These are phyloP conservation scores for Mercurialis annua DNA, from an alignment of 345 rosid genomes.

Conservation along the genomic window DNA sequence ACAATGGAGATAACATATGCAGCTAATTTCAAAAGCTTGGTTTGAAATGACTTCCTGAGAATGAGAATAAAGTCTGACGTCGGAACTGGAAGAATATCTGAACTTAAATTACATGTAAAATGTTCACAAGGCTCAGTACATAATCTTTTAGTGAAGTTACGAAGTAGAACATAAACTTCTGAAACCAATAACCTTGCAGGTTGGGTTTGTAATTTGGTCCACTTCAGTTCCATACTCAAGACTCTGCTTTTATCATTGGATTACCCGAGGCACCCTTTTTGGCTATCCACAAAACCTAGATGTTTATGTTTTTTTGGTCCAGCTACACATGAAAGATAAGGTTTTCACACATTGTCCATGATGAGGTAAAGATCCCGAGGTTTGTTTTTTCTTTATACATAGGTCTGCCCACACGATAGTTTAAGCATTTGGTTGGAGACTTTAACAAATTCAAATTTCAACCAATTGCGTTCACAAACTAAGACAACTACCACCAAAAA, in stretches of 20 bases:
- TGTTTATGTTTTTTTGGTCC: not conserved
- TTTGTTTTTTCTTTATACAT: not conserved
- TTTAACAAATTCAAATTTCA: slow-evolving; percentile 5
- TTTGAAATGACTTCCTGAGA: not conserved
- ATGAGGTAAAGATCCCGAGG: not conserved
- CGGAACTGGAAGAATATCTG: not conserved
- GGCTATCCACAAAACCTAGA: not conserved
- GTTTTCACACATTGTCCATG: not conserved
- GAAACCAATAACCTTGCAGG: not conserved
- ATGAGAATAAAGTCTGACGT: not conserved
- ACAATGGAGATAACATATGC: not conserved
- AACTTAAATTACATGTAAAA: not conserved
- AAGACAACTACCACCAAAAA: not conserved
- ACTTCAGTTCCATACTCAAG: not conserved
- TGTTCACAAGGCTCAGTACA: not conserved
- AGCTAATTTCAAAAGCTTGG: not conserved
- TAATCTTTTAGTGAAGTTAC: not conserved
- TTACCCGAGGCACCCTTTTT: not conserved
- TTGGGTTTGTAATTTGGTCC: not conserved
- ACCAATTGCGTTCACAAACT: not conserved
- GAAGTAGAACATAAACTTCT: not conserved
- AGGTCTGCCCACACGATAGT: not conserved
- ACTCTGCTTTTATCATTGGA: not conserved
- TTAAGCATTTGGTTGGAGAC: slow-evolving; percentile 1
- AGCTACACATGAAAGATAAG: not conserved